These are phyloP conservation scores for Panellus pusillus DNA, from an alignment of 768 basidiomycete species.

Conservation along the genomic window DNA sequence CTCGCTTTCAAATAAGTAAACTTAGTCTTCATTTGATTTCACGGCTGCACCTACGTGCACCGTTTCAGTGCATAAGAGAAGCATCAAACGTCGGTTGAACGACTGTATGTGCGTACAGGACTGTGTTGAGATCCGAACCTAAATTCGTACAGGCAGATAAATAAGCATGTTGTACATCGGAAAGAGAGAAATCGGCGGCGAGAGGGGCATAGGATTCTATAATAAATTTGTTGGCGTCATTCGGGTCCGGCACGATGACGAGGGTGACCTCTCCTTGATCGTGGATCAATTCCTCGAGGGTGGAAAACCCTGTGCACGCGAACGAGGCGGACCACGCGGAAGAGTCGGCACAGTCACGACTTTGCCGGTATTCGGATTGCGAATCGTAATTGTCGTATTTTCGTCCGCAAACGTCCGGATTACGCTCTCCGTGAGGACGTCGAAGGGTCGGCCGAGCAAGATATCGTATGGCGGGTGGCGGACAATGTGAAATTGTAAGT, in stretches of 20 bases:
- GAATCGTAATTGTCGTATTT: background rate
- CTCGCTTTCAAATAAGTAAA: no score
- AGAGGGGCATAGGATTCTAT: background rate
- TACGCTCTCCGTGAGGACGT: slow-evolving; percentile 1
- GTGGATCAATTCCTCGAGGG: background rate
- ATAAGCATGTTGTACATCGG: background rate
- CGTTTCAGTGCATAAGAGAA: no score
- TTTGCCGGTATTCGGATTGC: background rate
- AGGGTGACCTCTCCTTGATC: no score
- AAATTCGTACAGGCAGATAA: slow-evolving; percentile 1
- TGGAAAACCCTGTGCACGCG: background rate
- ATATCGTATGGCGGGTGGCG: slow-evolving; percentile 8
- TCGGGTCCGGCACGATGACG: background rate
- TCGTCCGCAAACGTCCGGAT: background rate
- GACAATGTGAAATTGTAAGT: slow-evolving; percentile 7
- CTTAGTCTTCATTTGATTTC: no score
- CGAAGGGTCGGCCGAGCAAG: slow-evolving; percentile 8
- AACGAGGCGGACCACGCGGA: background rate
- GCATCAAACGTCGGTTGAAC: slow-evolving; percentile 1
- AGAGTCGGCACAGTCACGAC: background rate
- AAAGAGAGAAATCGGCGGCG: background rate
- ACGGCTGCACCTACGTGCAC: no score
- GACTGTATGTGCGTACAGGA: background rate
- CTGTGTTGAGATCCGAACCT: background rate
- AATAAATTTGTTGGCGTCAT: background rate